These are phyloP conservation scores for Pythium biforme DNA, from an alignment of 352 stramenopile genomes.

Conservation along the genomic window DNA sequence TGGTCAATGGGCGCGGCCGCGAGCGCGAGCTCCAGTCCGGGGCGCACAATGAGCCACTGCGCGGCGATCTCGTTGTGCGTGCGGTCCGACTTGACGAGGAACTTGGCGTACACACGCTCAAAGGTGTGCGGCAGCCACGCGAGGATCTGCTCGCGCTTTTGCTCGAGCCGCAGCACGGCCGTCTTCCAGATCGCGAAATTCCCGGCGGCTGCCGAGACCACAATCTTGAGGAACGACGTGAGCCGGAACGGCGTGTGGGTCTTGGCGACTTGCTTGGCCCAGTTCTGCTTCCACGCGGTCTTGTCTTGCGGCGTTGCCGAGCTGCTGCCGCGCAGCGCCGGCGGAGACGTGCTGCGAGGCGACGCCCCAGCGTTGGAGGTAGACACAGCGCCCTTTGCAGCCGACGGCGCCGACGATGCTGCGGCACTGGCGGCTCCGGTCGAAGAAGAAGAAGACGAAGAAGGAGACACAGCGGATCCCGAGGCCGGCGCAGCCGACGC, in stretches of 20 bases:
- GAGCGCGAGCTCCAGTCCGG: slow-evolving; percentile 71
- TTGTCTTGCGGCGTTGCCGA: slow-evolving; percentile 12
- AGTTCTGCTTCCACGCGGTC: slow-evolving; percentile 69
- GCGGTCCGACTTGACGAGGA: slow-evolving; percentile 76
- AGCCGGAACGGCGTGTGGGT: slow-evolving; percentile 72
- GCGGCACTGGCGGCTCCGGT: not conserved
- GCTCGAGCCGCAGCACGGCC: slow-evolving; percentile 57
- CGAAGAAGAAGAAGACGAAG: not conserved
- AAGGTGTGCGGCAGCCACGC: slow-evolving; percentile 77
- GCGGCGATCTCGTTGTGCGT: slow-evolving; percentile 69
- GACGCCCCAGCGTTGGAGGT: not conserved
- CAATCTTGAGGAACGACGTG: slow-evolving; percentile 69
- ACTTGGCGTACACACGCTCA: slow-evolving; percentile 65
- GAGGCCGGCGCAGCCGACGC: not conserved
- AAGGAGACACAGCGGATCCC: not conserved
- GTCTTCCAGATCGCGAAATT: slow-evolving; percentile 79
- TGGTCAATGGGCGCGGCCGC: slow-evolving; percentile 49
- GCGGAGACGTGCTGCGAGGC: not conserved
- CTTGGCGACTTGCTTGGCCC: slow-evolving; percentile 70
- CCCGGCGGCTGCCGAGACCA: slow-evolving; percentile 53
- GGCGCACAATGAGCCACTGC: slow-evolving; percentile 73
- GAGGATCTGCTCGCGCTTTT: slow-evolving; percentile 68
- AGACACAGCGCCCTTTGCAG: not conserved
- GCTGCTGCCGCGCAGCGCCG: slow-evolving; percentile 4
- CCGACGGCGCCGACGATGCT: not conserved